These are phyloP conservation scores for Annulohypoxylon nitens DNA, from an alignment of 495 filamentous ascomycete genomes.

Conservation along the genomic window DNA sequence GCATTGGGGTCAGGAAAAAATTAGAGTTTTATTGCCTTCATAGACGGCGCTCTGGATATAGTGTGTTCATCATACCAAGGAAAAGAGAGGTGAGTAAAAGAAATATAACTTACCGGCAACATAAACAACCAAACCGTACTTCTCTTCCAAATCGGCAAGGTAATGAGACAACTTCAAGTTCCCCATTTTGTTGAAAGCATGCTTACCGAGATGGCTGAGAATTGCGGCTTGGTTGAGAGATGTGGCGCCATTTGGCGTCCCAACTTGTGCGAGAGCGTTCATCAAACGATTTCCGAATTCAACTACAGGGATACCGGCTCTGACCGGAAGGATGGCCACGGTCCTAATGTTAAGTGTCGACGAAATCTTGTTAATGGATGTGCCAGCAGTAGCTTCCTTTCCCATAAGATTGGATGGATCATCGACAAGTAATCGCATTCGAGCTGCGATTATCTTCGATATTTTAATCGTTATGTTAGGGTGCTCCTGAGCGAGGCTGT, in stretches of 20 bases:
- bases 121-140: slow-evolving; percentile 94
- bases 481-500: slow-evolving; percentile 95
- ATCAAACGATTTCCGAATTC: slow-evolving; percentile 94
- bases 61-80: slow-evolving; percentile 60
- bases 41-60: slow-evolving; percentile 55
- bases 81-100: slow-evolving; percentile 9
- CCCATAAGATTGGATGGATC: slow-evolving; percentile 69
- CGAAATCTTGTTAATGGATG: slow-evolving; percentile 74
- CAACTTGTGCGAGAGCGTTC: slow-evolving; percentile 88
- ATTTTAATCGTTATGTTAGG: slow-evolving; percentile 99
- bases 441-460: slow-evolving; percentile 95
- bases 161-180: slow-evolving; percentile 97
- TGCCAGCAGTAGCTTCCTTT: slow-evolving; percentile 64
- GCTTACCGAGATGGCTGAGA: slow-evolving; percentile 90
- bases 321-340: slow-evolving; percentile 91
- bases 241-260: slow-evolving; percentile 87
- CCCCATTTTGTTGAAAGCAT: slow-evolving; percentile 97
- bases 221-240: slow-evolving; percentile 95
- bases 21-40: slow-evolving; percentile 62
- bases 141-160: slow-evolving; percentile 95
- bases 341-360: slow-evolving; percentile 94
- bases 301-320: slow-evolving; percentile 90
- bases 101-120: slow-evolving; percentile 76
- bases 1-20: slow-evolving; percentile 58
- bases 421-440: slow-evolving; percentile 91